Evolutionary conservation across 352 stramenopile genomes (phyloP), one percentile per base, ranked within the genome.

Genomic region (Blastocystis sp.): DNA sequence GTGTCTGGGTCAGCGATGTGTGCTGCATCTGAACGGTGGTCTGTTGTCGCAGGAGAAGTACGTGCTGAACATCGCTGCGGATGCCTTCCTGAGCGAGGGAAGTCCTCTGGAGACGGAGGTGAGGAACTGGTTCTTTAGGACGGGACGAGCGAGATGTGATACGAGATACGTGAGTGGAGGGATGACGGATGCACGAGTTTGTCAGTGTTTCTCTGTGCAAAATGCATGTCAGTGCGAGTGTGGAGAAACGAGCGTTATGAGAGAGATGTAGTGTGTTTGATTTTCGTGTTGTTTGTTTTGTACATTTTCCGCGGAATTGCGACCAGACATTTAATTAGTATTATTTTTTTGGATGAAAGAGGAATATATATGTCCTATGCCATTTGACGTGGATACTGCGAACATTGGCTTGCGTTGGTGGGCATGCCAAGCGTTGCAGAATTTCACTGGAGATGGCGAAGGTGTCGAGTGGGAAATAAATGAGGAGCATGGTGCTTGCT

Each of bases 381-480:
- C 73, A 18, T 85, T 85, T 66, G 73, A 85, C 53, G 50, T 85
- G 20, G 73, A 85, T 39, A 85, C 73, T 65, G 73, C 73, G 9
- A 85, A 85, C 39, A 85, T 85, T 24, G 73, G 73, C 8, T 65
- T 85, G 24, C 47, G 73, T 34, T 85, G 73, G 73, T 85, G 73
- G 73, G 73, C 73, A 43, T 85, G 73, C 56, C 73, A 85, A 24
- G 73, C 73, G 13, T 65, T 85, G 11, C 73, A 85, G 73, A 85
- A 85, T 66, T 85, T 85, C 53, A 89, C 78, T 3, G 66, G 63
- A 7, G 62, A 56, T 59, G 55, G 66, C 37, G 78, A 89, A 76
- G 78, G 78, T 26, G 78, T 89, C 7, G 55, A 89, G 53, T 89
- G 78, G 78, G 63, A 43, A 20, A 62, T 89, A 39, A 89, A 89